These are phyloP conservation scores for Pterocarpus santalinus DNA, from an alignment of 306 rosid species.

Conservation along the genomic window DNA sequence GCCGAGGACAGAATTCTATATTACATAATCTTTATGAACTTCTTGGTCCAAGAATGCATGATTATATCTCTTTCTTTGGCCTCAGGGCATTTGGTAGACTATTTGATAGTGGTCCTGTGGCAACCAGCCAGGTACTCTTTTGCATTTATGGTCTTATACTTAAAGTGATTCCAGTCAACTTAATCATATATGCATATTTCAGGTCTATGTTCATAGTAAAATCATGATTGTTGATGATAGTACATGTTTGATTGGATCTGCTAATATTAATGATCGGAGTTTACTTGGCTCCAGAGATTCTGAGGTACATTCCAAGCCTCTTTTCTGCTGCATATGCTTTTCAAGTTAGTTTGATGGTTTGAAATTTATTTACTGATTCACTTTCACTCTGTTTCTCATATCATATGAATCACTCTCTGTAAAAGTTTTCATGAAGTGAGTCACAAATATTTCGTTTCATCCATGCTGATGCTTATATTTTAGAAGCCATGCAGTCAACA, in stretches of 20 bases:
- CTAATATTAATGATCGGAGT: conserved; percentile 97
- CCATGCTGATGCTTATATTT: conserved; percentile 28
- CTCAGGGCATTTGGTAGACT: conserved; percentile 88
- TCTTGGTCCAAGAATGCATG: conserved; percentile 82
- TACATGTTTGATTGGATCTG: conserved; percentile 86
- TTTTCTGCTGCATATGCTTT: conserved; percentile 13
- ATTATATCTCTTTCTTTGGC: conserved; percentile 94
- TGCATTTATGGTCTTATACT: conserved; percentile 22
- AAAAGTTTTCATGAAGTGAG: conserved; percentile 1
- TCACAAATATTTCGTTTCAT: neutral
- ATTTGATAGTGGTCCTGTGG: conserved; percentile 81
- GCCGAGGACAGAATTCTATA: conserved; percentile 86
- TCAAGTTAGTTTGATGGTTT: conserved; percentile 27
- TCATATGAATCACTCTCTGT: neutral
- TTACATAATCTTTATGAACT: conserved; percentile 74
- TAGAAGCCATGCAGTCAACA: conserved; percentile 7
- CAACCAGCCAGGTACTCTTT: conserved; percentile 89
- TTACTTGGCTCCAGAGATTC: conserved; percentile 97
- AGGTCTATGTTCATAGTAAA: conserved; percentile 99
- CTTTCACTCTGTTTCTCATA: conserved; percentile 9
- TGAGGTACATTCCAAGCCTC: conserved; percentile 69
- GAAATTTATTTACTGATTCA: neutral
- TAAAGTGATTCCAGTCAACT: conserved; percentile 41
- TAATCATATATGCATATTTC: conserved; percentile 35
- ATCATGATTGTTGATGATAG: conserved; percentile 93